Evolutionary conservation across 2,329 filamentous ascomycete genomes (phyloP), one percentile per base, ranked within the genome.

Genomic region (Dryadomyces sulphureus): DNA sequence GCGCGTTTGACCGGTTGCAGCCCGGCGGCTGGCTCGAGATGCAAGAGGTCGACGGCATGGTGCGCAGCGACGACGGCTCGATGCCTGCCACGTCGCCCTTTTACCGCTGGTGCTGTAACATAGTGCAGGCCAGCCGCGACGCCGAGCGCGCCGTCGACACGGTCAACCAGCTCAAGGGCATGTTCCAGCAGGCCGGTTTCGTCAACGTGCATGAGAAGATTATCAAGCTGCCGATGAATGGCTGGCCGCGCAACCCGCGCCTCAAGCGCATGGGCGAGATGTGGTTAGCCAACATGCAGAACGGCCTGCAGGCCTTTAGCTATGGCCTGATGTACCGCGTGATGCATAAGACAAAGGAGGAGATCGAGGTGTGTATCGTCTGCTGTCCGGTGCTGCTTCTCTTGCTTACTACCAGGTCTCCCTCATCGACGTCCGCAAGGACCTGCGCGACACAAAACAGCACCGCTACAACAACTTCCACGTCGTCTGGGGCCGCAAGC

Each of bases 1-100:
- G 70, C 49, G 69, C 71, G 5, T 73, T 70, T 48, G 59, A 62
- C n/a, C 60, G 65, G 35, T 60, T 76, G 0, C 57, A 59, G 12
- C 72, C 72, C 0, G 73, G 72, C 27, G 72, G 72, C 38, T 77
- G 68, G 62, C 63, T 75, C 39, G 72, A 77, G 55, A 69, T 67
- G 2, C 71, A 75, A 51, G 72, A 76, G 52, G 65, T 53, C 60
- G 65, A 52, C 12, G 49, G 41, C n/a, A 2, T 40, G 4, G 39
- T 54, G 5, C 17, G 32, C 34, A 55, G 54, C 48, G 57, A 61
- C 49, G 57, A 57, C 50, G 54, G 50, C 35, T 54, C 54, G 24
- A 50, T 59, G 39, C 14, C 53, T 0, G 19, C 42, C 6, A 48
- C 53, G 41, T 50, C 46, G 21, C 44, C 48, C 7, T 50, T 54